phyloP scores from a whole-genome alignment of 768 basidiomycete species.

The Tremella mesenterica region DNA sequence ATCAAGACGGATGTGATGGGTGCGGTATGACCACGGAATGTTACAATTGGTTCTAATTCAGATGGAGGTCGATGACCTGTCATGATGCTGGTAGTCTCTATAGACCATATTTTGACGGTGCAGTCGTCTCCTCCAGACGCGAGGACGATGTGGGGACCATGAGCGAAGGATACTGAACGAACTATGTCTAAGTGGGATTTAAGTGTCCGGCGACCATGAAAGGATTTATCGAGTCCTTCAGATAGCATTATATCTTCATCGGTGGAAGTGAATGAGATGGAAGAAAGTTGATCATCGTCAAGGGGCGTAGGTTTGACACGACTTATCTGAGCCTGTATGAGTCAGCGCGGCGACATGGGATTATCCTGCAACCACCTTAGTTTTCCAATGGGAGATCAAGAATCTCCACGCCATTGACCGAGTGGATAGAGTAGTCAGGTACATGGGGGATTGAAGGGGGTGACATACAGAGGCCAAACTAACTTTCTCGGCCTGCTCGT shows the following conservation, averaged over 20 bases:
- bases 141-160: conserved; percentile 70
- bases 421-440: too few relatives aligned
- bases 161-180: conserved; percentile 68
- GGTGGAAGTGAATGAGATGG: conserved; percentile 50
- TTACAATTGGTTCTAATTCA: conserved; percentile 86
- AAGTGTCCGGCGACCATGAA: conserved; percentile 78
- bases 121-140: conserved; percentile 94
- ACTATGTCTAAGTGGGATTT: conserved; percentile 94
- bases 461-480: neutral
- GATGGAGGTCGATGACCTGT: neutral
- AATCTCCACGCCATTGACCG: neutral
- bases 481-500: conserved; percentile 39
- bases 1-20: conserved; percentile 73
- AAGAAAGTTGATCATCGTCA: conserved; percentile 44
- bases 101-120: conserved; percentile 91
- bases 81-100: conserved; percentile 52
- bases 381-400: neutral
- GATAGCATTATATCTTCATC: conserved; percentile 58
- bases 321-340: neutral
- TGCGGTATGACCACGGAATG: conserved; percentile 84
- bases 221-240: conserved; percentile 53
- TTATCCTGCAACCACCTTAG: neutral
- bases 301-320: conserved; percentile 13
- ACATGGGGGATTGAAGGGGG: neutral
- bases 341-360: neutral